These are phyloP conservation scores for Chytriomyces confervae DNA, from an alignment of 192 early-diverging fungal species.

Conservation along the genomic window DNA sequence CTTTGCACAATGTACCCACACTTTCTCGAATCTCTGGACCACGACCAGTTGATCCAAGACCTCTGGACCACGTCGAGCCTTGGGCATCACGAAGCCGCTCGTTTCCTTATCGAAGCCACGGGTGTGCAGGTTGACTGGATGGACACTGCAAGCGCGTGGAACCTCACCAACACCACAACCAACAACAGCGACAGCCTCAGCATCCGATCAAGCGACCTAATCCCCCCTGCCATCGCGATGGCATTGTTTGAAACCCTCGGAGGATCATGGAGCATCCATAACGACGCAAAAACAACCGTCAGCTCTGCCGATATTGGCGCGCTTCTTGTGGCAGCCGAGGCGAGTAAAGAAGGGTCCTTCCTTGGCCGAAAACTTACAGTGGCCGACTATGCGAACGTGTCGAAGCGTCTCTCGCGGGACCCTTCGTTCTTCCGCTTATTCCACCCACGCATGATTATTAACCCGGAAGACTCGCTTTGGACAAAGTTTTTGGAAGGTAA, in stretches of 20 bases:
- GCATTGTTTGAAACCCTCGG: slow-evolving; percentile 30
- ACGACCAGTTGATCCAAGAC: slow-evolving; percentile 6
- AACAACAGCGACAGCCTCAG: neutral
- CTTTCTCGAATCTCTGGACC: slow-evolving; percentile 10
- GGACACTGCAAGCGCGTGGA: slow-evolving; percentile 22
- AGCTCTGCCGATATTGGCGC: slow-evolving; percentile 24
- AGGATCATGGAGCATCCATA: slow-evolving; percentile 12
- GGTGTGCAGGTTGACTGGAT: slow-evolving; percentile 30
- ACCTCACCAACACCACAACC: neutral
- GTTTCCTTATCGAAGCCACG: slow-evolving; percentile 9
- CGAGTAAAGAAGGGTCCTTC: neutral
- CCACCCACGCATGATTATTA: slow-evolving; percentile 29
- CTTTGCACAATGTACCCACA: slow-evolving; percentile 3
- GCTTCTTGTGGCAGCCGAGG: slow-evolving; percentile 28
- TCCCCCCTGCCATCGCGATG: slow-evolving; percentile 27
- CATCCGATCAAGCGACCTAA: slow-evolving; percentile 3
- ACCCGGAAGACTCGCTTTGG: slow-evolving; percentile 29
- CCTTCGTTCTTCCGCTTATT: slow-evolving; percentile 3
- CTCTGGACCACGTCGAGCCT: slow-evolving; percentile 14
- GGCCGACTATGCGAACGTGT: slow-evolving; percentile 15
- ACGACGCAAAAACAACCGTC: neutral
- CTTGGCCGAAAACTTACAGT: slow-evolving; percentile 3
- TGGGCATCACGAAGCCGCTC: slow-evolving; percentile 16
- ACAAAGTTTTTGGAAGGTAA: slow-evolving; percentile 31
- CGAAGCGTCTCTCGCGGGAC: slow-evolving; percentile 16